Evolutionary conservation across 176 grass and related monocot species (phyloP), one percentile per base, ranked within the genome.

Genomic region (Rhipidocladum racemiflorum): DNA sequence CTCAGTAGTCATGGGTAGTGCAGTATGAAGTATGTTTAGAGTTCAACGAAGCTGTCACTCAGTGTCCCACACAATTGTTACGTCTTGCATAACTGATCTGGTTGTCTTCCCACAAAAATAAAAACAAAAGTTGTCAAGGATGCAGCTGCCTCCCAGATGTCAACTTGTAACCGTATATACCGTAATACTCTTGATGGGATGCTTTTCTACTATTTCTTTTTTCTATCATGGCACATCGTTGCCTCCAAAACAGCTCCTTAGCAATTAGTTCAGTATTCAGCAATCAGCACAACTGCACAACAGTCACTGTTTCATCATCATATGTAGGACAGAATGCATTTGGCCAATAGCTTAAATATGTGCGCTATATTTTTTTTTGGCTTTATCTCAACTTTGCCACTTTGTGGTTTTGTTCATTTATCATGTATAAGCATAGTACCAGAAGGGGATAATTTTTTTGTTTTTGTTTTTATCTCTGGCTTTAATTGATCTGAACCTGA

Each of bases 331-430:
- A 27, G 35, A 83, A 53, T 28, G 53, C 50, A 38, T 85, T 40
- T 64, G 56, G 23, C 20, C 44, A 12, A 57, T 62, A 28, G 30
- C n/a, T 62, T 70, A 85, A 32, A 23, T 39, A 16, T 54, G 13
- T 49, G 69, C 29, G 17, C 20, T 81, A 14, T 65, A 32, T 39
- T 66, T 86, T 35, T 86, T 35, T 66, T 73, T 45, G 20, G 20
- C 44, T 27, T 30, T 18, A 62, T 36, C 15, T 57, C 65, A 75
- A 23, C 40, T 68, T 59, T 24, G 6, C 29, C 34, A 6, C 1
- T 62, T 74, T 15, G 7, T 67, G 61, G 44, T 44, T 46, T 42
- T 44, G 16, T 39, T 30, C 75, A 77, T 30, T 11, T 54, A 7
- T 59, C 57, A 18, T 25, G 36, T 77, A 12, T 44, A 45, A 32